Percentiles rank a stretch among this genome's conserved stretches.
Conservation (phyloP, 108 stramenopile genomes). For the Nitzschia palea region DNA sequence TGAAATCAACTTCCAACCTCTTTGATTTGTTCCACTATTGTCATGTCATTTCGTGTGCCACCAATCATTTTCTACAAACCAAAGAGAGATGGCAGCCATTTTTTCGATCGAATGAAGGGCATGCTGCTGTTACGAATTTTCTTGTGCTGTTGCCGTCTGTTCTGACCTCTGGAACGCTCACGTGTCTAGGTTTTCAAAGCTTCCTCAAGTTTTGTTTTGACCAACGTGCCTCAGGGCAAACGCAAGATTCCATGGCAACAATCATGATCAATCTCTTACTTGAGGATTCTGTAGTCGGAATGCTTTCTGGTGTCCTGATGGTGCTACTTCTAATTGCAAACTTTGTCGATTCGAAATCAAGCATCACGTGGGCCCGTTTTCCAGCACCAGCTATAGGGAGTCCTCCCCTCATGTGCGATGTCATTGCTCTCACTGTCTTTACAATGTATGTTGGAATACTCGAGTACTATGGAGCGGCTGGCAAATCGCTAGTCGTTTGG, state of each 20-base stretch:
- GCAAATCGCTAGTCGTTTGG: constrained; percentile 23
- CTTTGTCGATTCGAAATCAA: constrained; percentile 25
- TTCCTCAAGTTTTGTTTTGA: neutral
- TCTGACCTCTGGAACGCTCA: neutral
- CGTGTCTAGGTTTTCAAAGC: neutral
- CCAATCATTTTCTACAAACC: constrained; percentile 12
- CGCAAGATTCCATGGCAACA: neutral
- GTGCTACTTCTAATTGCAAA: neutral
- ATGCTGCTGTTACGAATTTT: constrained; percentile 26
- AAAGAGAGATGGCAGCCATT: constrained; percentile 24
- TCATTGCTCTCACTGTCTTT: constrained; percentile 9
- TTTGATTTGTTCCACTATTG: constrained; percentile 31
- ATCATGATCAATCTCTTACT: neutral
- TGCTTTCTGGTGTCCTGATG: constrained; percentile 11
- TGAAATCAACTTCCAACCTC: constrained; percentile 13
- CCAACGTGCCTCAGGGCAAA: neutral
- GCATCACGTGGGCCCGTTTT: constrained; percentile 9
- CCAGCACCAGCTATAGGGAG: neutral
- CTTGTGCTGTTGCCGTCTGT: constrained; percentile 18
- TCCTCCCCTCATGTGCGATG: constrained; percentile 15
- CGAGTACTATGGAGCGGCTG: constrained; percentile 10
- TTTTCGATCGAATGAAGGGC: constrained; percentile 14
- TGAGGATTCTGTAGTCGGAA: constrained; percentile 4
- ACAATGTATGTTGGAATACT: constrained; percentile 14
- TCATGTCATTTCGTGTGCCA: constrained; percentile 20